These are phyloP conservation scores for Trichoderma oligosporum DNA, from an alignment of 2,329 filamentous ascomycete species.

Conservation along the genomic window DNA sequence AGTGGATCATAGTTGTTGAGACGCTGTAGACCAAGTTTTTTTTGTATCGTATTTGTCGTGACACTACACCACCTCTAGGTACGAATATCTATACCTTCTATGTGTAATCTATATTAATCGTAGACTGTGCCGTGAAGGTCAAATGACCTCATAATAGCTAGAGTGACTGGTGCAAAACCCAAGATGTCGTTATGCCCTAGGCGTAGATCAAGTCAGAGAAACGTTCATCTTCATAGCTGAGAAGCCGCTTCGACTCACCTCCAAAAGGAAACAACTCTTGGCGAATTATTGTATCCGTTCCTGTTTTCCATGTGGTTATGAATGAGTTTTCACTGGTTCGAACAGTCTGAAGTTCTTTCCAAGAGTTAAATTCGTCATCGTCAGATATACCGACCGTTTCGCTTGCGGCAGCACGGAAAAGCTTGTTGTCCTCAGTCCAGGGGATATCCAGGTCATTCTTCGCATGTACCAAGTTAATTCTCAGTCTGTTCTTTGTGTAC, in stretches of 20 bases:
- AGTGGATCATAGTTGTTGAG: too few relatives aligned
- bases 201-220: neutral
- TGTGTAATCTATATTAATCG: neutral
- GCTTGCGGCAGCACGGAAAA: slow-evolving; percentile 59
- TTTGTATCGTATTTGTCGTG: neutral
- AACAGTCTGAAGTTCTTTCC: slow-evolving; percentile 46
- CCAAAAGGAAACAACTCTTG: slow-evolving; percentile 54
- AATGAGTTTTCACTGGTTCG: slow-evolving; percentile 46
- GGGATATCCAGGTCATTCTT: slow-evolving; percentile 79
- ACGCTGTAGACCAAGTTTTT: too few relatives aligned
- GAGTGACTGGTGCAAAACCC: slow-evolving; percentile 58
- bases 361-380: slow-evolving; percentile 38
- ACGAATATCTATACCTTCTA: neutral
- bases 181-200: slow-evolving; percentile 68
- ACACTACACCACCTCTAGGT: too few relatives aligned
- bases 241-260: slow-evolving; percentile 39
- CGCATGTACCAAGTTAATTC: slow-evolving; percentile 74
- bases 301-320: slow-evolving; percentile 42
- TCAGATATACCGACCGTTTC: slow-evolving; percentile 42
- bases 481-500: slow-evolving; percentile 51
- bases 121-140: slow-evolving; percentile 39
- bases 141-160: slow-evolving; percentile 65
- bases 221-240: neutral
- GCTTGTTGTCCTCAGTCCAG: slow-evolving; percentile 61
- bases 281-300: slow-evolving; percentile 47